Evolutionary conservation across 2,329 filamentous ascomycete species (phyloP), one percentile per base, ranked within the genome.

Genomic region (Scleromitrula shiraiana): DNA sequence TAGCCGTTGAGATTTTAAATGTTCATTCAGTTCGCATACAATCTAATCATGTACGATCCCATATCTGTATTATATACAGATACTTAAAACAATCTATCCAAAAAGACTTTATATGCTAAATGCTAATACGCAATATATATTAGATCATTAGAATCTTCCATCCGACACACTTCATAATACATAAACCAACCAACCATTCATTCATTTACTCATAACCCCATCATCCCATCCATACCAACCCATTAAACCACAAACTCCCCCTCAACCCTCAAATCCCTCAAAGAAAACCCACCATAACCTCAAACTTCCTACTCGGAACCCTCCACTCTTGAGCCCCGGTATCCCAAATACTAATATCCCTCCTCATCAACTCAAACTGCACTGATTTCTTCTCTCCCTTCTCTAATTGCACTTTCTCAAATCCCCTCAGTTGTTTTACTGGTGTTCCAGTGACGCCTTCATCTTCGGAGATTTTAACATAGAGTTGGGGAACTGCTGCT

Each of bases 291-390:
- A 6, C 54, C 42, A 29, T 51, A 2, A 60, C 43, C 8, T 17
- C 50, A 52, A 57, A 60, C 5, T 48, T 45, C 2, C 50, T 52
- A 6, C 37, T 33, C 1, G 45, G 51, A 19, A 62, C 32, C 41
- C 87, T 76, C 89, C 90, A 96, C 70, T 95, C 82, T 72, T 95
- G 88, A 15, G 68, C 65, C 2, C 59, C 72, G 0, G 76, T 70
- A 56, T 95, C 86, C 90, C 90, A 96, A 70, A 87, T 90, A 64
- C 83, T 88, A 46, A 96, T 58, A 62, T 96, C 90, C 47, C 87
- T 80, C 33, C 89, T 77, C 14, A 81, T 90, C 49, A 96, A 67
- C 8, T 80, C 74, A 1, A 78, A 80, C 1, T 64, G 71, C 70
- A 91, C 93, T 2, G 72, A 75, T 2, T 69, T 73, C 44, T 74